Conservation (phyloP, 2,329 filamentous ascomycete genomes). For the Fusarium sp. region DNA sequence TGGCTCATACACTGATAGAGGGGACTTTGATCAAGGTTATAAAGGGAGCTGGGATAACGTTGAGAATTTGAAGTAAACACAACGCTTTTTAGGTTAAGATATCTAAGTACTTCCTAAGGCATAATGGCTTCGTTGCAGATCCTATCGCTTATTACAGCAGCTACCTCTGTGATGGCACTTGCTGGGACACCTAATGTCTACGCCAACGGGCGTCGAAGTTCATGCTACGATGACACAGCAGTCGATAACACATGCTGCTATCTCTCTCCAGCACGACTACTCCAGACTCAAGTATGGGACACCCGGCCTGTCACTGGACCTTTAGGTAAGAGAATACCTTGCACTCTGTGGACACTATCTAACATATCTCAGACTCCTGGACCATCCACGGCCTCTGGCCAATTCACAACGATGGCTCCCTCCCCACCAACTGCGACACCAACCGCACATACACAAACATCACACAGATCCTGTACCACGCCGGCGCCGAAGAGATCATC, state of each 20-base stretch:
- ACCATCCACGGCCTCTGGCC: constrained; percentile 21
- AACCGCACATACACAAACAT: constrained; percentile 35
- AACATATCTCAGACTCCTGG: constrained; percentile 16
- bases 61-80: neutral
- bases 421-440: constrained; percentile 15
- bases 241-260: constrained; percentile 15
- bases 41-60: constrained; percentile 6
- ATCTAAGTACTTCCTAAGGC: neutral
- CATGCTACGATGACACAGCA: constrained; percentile 5
- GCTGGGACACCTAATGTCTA: constrained; percentile 23
- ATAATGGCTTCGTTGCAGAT: constrained; percentile 18
- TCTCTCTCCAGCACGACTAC: constrained; percentile 14
- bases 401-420: constrained; percentile 14
- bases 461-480: constrained; percentile 25
- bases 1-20: neutral
- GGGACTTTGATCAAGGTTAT: neutral
- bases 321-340: neutral
- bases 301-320: constrained; percentile 17
- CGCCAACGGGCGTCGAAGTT: constrained; percentile 1
- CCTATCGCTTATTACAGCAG: constrained; percentile 11
- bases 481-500: constrained; percentile 3
- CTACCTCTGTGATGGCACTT: constrained; percentile 19
- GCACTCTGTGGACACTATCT: accelerated
- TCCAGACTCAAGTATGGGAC: constrained; percentile 30
- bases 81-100: neutral